Conservation (phyloP, 352 stramenopile genomes). For the Peronospora tabacina region DNA sequence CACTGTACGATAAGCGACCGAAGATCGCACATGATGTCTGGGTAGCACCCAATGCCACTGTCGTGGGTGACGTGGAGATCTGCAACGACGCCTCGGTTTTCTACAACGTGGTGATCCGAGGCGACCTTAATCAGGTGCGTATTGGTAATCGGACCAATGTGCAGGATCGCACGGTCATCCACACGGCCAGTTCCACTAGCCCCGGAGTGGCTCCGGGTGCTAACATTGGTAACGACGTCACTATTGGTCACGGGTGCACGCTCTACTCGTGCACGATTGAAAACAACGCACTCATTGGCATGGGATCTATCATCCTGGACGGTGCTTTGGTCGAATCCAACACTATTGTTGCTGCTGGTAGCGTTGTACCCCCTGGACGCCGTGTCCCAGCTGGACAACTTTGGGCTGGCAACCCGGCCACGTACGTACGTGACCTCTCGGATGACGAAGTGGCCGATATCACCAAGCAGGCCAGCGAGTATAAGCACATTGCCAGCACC, state of each 20-base stretch:
- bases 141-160: constrained; percentile 96
- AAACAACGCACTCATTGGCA: constrained; percentile 93
- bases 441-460: constrained; percentile 89
- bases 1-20: constrained; percentile 89
- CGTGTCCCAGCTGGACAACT: constrained; percentile 89
- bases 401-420: constrained; percentile 95
- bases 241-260: constrained; percentile 91
- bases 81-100: constrained; percentile 91
- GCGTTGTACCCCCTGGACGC: constrained; percentile 86
- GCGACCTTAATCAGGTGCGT: constrained; percentile 87
- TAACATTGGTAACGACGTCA: constrained; percentile 94
- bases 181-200: constrained; percentile 80
- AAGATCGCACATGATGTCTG: constrained; percentile 88
- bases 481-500: constrained; percentile 76
- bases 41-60: constrained; percentile 93
- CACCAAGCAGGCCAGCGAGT: constrained; percentile 77
- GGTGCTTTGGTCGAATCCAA: constrained; percentile 89
- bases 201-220: constrained; percentile 74
- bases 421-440: constrained; percentile 90
- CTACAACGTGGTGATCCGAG: constrained; percentile 95
- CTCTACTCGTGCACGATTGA: constrained; percentile 96
- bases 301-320: constrained; percentile 92
- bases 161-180: constrained; percentile 93
- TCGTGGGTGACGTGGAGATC: constrained; percentile 94
- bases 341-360: constrained; percentile 92